Evolutionary conservation across 2,329 filamentous ascomycete species (phyloP), one percentile per base, ranked within the genome.

Genomic region (Hypoxylon sp.): DNA sequence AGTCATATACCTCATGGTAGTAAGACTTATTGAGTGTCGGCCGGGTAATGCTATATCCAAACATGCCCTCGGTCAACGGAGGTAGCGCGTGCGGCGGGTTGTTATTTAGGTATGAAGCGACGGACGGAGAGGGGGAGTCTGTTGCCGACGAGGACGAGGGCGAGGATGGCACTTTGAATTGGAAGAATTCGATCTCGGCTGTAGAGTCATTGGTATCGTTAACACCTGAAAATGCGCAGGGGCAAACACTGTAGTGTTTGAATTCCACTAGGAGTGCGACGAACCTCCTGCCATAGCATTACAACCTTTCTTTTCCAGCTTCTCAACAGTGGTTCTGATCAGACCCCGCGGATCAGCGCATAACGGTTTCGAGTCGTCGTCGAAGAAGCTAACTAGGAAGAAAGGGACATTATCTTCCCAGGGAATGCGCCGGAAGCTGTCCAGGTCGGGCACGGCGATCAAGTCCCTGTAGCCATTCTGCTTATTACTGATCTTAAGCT

Each of bases 21-120:
- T 93, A 94, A n/a, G 93, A 90, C 79, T 93, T 90, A 74, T 93
- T 93, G 72, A 93, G 90, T 6, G 92, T 85, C 0, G 92, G 91
- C 46, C 92, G 84, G 11, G 92, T 93, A 69, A 94, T 82, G 72
- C 91, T 93, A 79, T 95, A 95, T 31, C 92, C 92, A 74, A 94
- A 94, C 92, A 94, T 94, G 69, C 92, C 92, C 74, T 93, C 90
- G 27, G 92, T 94, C 50, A 95, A 80, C 24, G 89, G 83, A 1
- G 91, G 91, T 1, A 94, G 84, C 6, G 85, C 77, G 53, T 88
- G 82, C 19, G 89, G 87, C 0, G 90, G 85, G 74, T 93, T 91
- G 15, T 89, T 82, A 73, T 87, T 84, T 31, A 93, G 84, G 76
- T 89, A 93, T 5, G 85, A 81, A 5, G 91, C 89, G 1, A 91